Base-by-base conservation (phyloP, 345 rosid species). In the Linum trigynum region DNA sequence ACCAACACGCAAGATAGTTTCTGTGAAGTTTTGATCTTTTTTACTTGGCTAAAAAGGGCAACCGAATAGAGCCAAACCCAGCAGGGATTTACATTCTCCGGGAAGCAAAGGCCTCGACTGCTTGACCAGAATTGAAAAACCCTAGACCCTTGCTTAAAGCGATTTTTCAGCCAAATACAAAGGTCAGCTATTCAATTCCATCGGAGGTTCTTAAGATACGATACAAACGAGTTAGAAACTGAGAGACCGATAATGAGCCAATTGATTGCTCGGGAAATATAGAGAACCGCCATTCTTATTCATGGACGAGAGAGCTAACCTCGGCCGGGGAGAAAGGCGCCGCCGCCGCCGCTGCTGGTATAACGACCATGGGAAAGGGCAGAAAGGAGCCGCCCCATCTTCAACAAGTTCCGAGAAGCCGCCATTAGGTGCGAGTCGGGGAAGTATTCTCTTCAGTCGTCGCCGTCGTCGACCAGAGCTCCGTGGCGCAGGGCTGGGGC, bases 361-460 rank as follows among this genome's bases (percentile, higher is more conserved):
- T 45, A 53, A 63, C 69, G 42, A 50, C 38, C 36, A 14, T 6
- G 62, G 55, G 71, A 10, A 60, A 76, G 36, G 3, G 50, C 59
- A 53, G 81, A 68, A 45, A 78, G 66, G 0, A 71, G n/a, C n/a
- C 80, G 81, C 66, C 71, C 75, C 63, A 74, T 50, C 65, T 59
- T 79, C 38, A 72, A 10, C 53, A 75, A 39, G 55, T 69, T 68
- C 70, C 76, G 61, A 38, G 71, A 64, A 1, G 70, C 76, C 68
- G 71, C 69, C 70, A 64, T 73, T 48, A 2, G 53, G 7, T 48
- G 3, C 14, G 14, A 48, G 53, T 45, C 3, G 53, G 53, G 14
- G 53, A 12, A 48, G 15, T 6, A 1, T 48, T 23, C 32, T 23
- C 32, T 23, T 23, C 32, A 0, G 53, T 48, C 53, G 12, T 0